Conservation (phyloP, 306 rosid species). For the Benincasa hispida region DNA sequence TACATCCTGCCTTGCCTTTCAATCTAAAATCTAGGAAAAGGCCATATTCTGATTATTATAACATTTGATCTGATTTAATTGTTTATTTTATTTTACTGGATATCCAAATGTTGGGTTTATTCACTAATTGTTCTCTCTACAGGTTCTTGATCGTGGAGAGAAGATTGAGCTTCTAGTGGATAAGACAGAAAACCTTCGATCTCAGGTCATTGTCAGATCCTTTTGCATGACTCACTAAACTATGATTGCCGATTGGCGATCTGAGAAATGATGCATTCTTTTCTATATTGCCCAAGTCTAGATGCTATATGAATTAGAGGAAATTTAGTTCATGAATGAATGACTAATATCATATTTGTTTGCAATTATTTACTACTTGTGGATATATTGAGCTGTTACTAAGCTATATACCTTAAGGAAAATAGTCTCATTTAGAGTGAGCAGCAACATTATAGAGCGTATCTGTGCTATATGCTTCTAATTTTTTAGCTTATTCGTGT, state of each 20-base stretch:
- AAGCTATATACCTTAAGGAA: neutral
- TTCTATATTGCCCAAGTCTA: neutral
- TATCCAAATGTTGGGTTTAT: neutral
- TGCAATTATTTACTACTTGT: neutral
- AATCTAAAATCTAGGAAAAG: neutral
- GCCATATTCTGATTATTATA: neutral
- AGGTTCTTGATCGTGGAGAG: constrained; percentile 96
- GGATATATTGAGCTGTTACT: neutral
- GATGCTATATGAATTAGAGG: neutral
- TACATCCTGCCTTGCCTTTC: neutral
- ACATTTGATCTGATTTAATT: neutral
- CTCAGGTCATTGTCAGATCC: constrained; percentile 39
- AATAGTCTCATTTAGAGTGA: neutral
- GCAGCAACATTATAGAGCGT: neutral
- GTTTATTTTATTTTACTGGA: neutral
- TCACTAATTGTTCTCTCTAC: constrained; percentile 13
- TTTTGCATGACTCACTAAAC: neutral
- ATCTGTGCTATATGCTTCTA: neutral
- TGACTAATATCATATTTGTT: neutral
- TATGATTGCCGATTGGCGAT: neutral
- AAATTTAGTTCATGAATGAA: neutral
- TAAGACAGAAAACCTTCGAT: constrained; percentile 82
- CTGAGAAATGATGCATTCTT: neutral
- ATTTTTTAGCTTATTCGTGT: neutral
- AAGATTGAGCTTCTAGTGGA: constrained; percentile 87